A percentile compares a stretch with the other conserved stretches of the same genome.
phyloP scores from a whole-genome alignment of 345 rosid species.

The Eucalyptus pauciflora region DNA sequence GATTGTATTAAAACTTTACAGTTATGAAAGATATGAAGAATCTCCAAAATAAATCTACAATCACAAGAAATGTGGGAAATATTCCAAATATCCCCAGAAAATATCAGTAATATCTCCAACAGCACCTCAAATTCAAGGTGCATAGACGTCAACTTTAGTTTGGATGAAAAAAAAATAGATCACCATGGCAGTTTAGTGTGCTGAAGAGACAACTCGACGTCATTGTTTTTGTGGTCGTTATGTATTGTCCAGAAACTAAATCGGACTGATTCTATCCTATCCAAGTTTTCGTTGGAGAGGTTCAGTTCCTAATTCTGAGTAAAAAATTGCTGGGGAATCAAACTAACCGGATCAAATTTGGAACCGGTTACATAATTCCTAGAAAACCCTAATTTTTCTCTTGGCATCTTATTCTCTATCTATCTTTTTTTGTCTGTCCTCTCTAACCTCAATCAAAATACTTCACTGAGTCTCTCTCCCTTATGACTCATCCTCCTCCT shows the following conservation, averaged over 20 bases:
- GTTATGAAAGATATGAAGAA: not conserved
- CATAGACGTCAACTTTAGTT: not conserved
- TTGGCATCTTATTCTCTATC: too few relatives aligned
- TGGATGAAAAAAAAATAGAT: not conserved
- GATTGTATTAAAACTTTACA: not conserved
- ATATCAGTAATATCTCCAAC: not conserved
- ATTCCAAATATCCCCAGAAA: not conserved
- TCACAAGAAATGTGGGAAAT: not conserved
- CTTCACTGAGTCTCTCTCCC: too few relatives aligned
- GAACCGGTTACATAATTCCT: too few relatives aligned
- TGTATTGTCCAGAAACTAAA: not conserved
- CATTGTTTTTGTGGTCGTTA: not conserved
- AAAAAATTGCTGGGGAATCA: too few relatives aligned
- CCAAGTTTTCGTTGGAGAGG: too few relatives aligned
- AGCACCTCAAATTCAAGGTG: not conserved
- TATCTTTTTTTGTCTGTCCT: too few relatives aligned
- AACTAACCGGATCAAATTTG: too few relatives aligned
- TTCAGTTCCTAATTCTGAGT: too few relatives aligned
- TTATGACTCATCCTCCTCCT: too few relatives aligned
- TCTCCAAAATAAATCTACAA: not conserved
- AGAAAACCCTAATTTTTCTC: too few relatives aligned
- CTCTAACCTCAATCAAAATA: too few relatives aligned
- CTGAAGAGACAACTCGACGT: not conserved
- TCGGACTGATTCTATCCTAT: too few relatives aligned
- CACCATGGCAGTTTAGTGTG: not conserved